Evolutionary conservation across 2,329 filamentous ascomycete genomes (phyloP).

Genomic region (Ophiocordyceps sinensis): DNA sequence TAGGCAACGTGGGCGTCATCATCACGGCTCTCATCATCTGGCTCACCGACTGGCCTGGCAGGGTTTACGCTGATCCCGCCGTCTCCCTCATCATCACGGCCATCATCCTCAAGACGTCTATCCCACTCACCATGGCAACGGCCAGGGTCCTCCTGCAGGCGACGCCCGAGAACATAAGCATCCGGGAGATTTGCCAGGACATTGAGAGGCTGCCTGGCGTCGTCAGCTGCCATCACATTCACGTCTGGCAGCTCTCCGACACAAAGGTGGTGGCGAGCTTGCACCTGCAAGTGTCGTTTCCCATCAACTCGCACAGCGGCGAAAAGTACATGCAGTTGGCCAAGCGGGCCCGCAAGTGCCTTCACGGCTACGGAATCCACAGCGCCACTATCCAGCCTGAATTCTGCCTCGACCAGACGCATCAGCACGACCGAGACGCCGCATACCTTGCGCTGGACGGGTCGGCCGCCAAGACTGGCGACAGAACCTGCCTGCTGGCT

Average conservation of each 20-base stretch:
- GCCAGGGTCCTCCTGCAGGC: conserved; percentile 87
- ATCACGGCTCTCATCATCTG: conserved; percentile 77
- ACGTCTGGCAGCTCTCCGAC: conserved; percentile 95
- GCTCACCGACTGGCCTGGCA: conserved; percentile 69
- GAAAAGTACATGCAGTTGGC: conserved; percentile 85
- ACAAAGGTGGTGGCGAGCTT: conserved; percentile 87
- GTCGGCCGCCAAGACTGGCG: conserved; percentile 12
- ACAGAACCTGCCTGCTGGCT: conserved; percentile 33
- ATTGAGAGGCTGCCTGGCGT: conserved; percentile 77
- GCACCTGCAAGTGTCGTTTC: conserved; percentile 84
- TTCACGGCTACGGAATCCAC: conserved; percentile 93
- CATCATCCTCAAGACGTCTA: conserved; percentile 57
- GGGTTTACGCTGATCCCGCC: conserved; percentile 77
- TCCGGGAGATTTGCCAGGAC: conserved; percentile 85
- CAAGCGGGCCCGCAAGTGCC: conserved; percentile 65
- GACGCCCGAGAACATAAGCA: conserved; percentile 73
- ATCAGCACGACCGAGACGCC: conserved; percentile 22
- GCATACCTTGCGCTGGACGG: conserved; percentile 22
- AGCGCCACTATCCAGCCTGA: conserved; percentile 96
- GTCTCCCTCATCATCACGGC: conserved; percentile 91
- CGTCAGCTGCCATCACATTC: conserved; percentile 83
- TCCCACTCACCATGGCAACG: conserved; percentile 66
- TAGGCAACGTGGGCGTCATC: conserved; percentile 80
- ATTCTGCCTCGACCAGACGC: conserved; percentile 45
- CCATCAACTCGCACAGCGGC: conserved; percentile 67